Base-by-base conservation (phyloP, 768 basidiomycete genomes). In the Mycena vitilis region DNA sequence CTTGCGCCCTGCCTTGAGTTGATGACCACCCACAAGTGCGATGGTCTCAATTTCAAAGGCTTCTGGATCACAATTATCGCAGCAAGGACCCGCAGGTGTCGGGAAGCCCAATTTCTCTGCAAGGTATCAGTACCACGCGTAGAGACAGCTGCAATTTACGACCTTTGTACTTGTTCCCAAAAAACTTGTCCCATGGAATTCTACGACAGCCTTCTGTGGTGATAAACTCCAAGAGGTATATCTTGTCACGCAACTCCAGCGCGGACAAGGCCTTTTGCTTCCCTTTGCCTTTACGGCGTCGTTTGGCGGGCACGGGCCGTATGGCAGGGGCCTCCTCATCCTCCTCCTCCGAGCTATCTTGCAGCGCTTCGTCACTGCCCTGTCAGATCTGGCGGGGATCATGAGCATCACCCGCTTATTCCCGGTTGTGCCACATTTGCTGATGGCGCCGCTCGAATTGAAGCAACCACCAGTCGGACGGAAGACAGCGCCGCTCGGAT, bases 31-130 rank as follows among this genome's bases (percentile, higher is more conserved):
- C 0, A 54, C 38, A 1, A 64, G 48, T 1, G 22, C 56, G 22
- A 71, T 61, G 0, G 7, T 68, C 23, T 47, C 47, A 0, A 71
- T 22, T 49, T 23, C 0, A 45, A 68, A 65, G 0, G 20, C 23
- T 6, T 68, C 68, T 18, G 71, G 71, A 12, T 52, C 25, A 40
- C 71, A 72, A 55, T 69, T 69, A 16, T 72, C 71, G 40, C 71
- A 72, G 37, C 71, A 72, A 2, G 58, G 63, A 3, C 58, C 61
- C 2, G 34, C 34, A 1, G 67, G 52, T 1, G 60, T 52, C 0
- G 45, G 58, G 7, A 40, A 42, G 15, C 11, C 15, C 48, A 68
- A 25, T 9, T 16, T 30, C n/a, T 49, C 65, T 66, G 51, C 16
- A 51, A 42, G 59, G 16, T 15, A 47, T 56, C 1, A 51, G 40